These are phyloP conservation scores for Mallotus nudiflorus DNA, from an alignment of 345 rosid species.

Conservation along the genomic window DNA sequence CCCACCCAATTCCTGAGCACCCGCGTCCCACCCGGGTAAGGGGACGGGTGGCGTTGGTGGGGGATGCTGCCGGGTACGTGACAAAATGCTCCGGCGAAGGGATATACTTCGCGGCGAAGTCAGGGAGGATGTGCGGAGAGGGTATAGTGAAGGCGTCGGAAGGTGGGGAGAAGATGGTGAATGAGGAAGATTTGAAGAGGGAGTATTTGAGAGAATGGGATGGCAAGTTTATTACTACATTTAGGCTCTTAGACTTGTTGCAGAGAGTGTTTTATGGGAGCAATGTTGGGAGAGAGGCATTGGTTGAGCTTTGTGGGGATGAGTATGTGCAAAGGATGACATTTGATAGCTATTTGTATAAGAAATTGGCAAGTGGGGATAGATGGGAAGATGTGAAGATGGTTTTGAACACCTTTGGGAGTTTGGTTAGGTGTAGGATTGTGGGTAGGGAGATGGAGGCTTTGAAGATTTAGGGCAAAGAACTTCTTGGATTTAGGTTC, in stretches of 20 bases:
- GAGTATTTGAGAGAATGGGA: constrained; percentile 64
- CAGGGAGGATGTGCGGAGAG: constrained; percentile 64
- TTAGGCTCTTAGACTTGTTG: constrained; percentile 53
- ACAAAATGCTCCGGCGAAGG: constrained; percentile 71
- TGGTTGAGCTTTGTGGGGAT: constrained; percentile 66
- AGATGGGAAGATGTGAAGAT: constrained; percentile 49
- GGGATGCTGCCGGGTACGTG: constrained; percentile 74
- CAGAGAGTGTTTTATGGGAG: constrained; percentile 54
- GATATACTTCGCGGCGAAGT: constrained; percentile 71
- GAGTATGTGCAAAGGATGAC: constrained; percentile 75
- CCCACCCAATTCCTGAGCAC: constrained; percentile 79
- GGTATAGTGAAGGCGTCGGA: constrained; percentile 61
- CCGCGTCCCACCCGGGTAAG: constrained; percentile 51
- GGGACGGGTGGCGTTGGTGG: constrained; percentile 62
- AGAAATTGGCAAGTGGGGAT: constrained; percentile 46
- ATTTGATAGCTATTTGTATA: constrained; percentile 68
- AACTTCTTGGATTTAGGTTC: neutral
- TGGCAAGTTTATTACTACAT: constrained; percentile 38
- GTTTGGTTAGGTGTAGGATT: constrained; percentile 46
- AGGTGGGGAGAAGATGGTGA: constrained; percentile 43
- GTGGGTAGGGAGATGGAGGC: constrained; percentile 38
- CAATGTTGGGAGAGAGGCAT: constrained; percentile 52
- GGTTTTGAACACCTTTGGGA: constrained; percentile 42
- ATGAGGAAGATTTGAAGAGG: constrained; percentile 56
- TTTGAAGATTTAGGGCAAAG: constrained; percentile 13